Percentiles rank a stretch among this genome's conserved stretches.
Conservation (phyloP, 2,329 filamentous ascomycete genomes). For the Microsporum audouinii region DNA sequence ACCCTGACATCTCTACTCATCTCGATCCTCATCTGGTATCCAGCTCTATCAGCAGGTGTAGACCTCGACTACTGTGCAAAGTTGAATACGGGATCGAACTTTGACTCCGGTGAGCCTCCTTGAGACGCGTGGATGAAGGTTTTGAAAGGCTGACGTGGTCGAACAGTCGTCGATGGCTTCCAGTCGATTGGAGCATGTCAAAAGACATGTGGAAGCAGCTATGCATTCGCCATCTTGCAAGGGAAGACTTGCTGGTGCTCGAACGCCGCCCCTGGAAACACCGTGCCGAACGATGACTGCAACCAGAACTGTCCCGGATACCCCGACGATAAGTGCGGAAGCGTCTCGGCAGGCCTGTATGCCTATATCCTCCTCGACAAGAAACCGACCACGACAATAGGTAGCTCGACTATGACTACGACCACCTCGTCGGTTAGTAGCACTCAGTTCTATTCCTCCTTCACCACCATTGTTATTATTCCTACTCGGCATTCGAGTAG, state of each 20-base stretch:
- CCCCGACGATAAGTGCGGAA: conserved; percentile 36
- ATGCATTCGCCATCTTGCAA: conserved; percentile 38
- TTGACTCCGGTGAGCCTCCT: conserved; percentile 26
- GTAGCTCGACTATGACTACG: conserved; percentile 9
- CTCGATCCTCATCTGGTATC: conserved; percentile 5
- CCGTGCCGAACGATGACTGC: conserved; percentile 28
- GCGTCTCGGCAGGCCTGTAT: conserved; percentile 28
- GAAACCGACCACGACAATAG: conserved; percentile 21
- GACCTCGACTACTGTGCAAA: conserved; percentile 33
- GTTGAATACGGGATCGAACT: conserved; percentile 34
- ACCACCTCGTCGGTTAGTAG: conserved; percentile 15
- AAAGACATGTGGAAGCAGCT: conserved; percentile 28
- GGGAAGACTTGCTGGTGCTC: conserved; percentile 41
- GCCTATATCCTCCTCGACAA: conserved; percentile 33
- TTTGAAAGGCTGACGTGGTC: background rate
- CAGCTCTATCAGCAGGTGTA: conserved; percentile 13
- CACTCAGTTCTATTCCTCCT: conserved; percentile 6
- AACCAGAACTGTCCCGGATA: conserved; percentile 37
- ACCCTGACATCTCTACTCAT: conserved; percentile 6
- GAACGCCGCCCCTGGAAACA: conserved; percentile 33
- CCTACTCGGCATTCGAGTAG: conserved; percentile 4
- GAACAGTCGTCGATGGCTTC: conserved; percentile 28
- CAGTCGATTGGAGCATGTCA: conserved; percentile 38
- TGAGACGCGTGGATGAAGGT: background rate
- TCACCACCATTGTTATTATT: conserved; percentile 2